These are phyloP conservation scores for Penicillium italicum DNA, from an alignment of 2,329 filamentous ascomycete genomes.

Conservation along the genomic window DNA sequence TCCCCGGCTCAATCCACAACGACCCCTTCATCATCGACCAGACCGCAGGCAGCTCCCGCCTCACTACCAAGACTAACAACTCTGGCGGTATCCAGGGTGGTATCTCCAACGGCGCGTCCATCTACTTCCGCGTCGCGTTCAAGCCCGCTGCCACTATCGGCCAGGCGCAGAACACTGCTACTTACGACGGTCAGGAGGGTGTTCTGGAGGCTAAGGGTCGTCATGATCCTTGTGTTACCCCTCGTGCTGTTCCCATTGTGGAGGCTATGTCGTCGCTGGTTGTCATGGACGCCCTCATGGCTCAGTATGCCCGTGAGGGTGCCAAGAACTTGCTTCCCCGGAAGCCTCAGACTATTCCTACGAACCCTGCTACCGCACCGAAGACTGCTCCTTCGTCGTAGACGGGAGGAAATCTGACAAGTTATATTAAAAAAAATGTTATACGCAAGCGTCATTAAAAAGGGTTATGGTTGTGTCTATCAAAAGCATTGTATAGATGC, in stretches of 20 bases:
- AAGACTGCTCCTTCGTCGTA: slow-evolving; percentile 14
- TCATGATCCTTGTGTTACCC: slow-evolving; percentile 91
- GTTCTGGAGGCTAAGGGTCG: slow-evolving; percentile 85
- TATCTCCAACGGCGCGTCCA: slow-evolving; percentile 86
- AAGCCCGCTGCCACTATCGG: slow-evolving; percentile 94
- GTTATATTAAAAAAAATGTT: slow-evolving; percentile 1
- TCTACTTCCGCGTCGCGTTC: slow-evolving; percentile 94
- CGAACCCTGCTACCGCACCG: slow-evolving; percentile 30
- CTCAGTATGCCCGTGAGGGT: slow-evolving; percentile 65
- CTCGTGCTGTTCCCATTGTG: slow-evolving; percentile 66
- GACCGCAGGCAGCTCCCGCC: slow-evolving; percentile 46
- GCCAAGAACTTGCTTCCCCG: slow-evolving; percentile 48
- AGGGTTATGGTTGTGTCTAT: neutral
- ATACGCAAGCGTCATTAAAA: slow-evolving; percentile 5
- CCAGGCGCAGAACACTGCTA: slow-evolving; percentile 77
- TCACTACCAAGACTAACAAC: slow-evolving; percentile 91
- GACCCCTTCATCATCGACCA: slow-evolving; percentile 70
- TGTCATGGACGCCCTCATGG: slow-evolving; percentile 80
- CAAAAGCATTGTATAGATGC: slow-evolving; percentile 1
- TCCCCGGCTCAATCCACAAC: slow-evolving; percentile 88
- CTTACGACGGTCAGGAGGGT: slow-evolving; percentile 73
- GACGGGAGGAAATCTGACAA: neutral
- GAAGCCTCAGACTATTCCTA: slow-evolving; percentile 36
- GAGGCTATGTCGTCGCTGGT: slow-evolving; percentile 89
- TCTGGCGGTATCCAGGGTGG: slow-evolving; percentile 93